Percentiles rank a stretch among this genome's conserved stretches.
These are phyloP conservation scores for Myxozyma vanderwaltii DNA, from an alignment of 805 yeast species.

Conservation along the genomic window DNA sequence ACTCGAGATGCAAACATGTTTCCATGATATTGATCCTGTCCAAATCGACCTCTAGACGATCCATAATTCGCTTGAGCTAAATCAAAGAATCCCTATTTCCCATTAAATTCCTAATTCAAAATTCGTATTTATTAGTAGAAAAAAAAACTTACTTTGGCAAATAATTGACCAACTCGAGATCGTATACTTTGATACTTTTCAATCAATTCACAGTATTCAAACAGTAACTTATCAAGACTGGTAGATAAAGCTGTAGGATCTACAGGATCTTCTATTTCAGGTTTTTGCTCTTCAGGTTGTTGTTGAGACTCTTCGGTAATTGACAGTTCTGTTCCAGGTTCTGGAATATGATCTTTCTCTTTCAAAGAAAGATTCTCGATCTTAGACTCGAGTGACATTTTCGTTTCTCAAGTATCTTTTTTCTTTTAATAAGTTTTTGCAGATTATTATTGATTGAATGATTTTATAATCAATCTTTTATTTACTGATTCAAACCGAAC, in stretches of 20 bases:
- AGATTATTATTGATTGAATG: too few relatives aligned
- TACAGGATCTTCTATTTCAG: slow-evolving; percentile 10
- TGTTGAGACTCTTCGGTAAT: not conserved
- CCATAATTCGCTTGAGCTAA: slow-evolving; percentile 32
- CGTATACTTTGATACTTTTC: slow-evolving; percentile 21
- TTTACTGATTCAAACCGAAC: too few relatives aligned
- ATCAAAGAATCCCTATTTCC: slow-evolving; percentile 22
- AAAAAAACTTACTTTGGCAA: slow-evolving; percentile 9
- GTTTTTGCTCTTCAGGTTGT: not conserved
- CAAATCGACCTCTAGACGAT: slow-evolving; percentile 40
- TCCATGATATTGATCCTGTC: slow-evolving; percentile 49
- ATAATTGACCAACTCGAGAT: slow-evolving; percentile 5
- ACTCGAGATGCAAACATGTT: slow-evolving; percentile 38
- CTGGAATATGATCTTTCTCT: not conserved
- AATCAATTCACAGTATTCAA: slow-evolving; percentile 26
- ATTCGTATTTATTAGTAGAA: not conserved
- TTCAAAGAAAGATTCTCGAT: slow-evolving; percentile 12
- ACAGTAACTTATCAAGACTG: slow-evolving; percentile 14
- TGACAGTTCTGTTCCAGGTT: slow-evolving; percentile 5
- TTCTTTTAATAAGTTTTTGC: too few relatives aligned
- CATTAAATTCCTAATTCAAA: not conserved
- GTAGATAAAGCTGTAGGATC: slow-evolving; percentile 14
- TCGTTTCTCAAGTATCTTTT: not conserved
- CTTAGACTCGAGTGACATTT: slow-evolving; percentile 13
- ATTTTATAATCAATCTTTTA: too few relatives aligned